These are phyloP conservation scores for Ajuga chamaepitys DNA, from an alignment of 257 asterid genomes.

Conservation along the genomic window DNA sequence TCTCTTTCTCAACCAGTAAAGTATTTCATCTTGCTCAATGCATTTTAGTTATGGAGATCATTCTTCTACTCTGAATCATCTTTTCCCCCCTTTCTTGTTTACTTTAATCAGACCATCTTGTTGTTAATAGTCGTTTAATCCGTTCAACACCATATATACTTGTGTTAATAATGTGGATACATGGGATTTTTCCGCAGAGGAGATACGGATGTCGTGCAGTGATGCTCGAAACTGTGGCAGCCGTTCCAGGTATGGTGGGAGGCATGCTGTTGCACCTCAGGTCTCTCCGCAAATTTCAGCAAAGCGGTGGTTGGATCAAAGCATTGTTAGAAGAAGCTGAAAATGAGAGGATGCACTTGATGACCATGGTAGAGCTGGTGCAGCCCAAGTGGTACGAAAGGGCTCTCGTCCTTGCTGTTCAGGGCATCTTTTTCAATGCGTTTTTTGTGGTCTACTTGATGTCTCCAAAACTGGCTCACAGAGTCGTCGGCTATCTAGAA, in stretches of 20 bases:
- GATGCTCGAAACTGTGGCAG: constrained; percentile 99
- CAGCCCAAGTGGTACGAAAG: constrained; percentile 91
- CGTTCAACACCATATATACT: too few species aligned
- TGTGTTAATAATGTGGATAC: background rate
- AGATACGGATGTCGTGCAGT: constrained; percentile 89
- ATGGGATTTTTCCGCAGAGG: constrained; percentile 39
- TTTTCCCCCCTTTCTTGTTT: too few species aligned
- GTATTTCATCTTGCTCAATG: background rate
- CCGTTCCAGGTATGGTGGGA: constrained; percentile 96
- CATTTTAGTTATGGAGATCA: background rate
- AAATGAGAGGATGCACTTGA: constrained; percentile 94
- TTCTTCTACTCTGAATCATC: too few species aligned
- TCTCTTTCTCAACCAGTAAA: background rate
- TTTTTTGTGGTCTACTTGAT: constrained; percentile 61
- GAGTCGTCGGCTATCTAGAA: constrained; percentile 90
- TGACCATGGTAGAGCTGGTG: constrained; percentile 95
- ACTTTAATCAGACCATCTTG: too few species aligned
- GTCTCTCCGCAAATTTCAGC: constrained; percentile 79
- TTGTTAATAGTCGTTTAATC: too few species aligned
- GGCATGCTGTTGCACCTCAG: constrained; percentile 81
- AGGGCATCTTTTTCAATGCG: constrained; percentile 84
- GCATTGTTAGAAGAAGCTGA: constrained; percentile 96
- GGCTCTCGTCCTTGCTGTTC: constrained; percentile 67
- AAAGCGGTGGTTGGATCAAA: constrained; percentile 96
- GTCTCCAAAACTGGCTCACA: constrained; percentile 83